Evolutionary conservation across 2,329 filamentous ascomycete genomes (phyloP), one percentile per base, ranked within the genome.

Genomic region (Onygenales sp.): DNA sequence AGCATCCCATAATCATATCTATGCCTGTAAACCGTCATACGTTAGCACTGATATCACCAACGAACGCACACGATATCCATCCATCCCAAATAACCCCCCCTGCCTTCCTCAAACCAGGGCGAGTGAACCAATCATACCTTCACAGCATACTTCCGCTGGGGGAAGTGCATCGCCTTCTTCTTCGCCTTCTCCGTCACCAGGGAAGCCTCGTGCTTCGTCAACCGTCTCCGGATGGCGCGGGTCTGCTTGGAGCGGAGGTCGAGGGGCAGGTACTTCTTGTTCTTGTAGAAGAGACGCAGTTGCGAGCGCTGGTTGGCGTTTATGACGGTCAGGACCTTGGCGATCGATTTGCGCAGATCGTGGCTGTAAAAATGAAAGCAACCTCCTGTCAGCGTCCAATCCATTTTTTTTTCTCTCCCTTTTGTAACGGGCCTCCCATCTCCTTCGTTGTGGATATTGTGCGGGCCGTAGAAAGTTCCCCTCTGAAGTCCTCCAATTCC

Each of bases 301-400:
- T 97, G 91, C 65, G 89, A 82, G 76, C 94, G 87, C 83, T 98
- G 93, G 85, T 95, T 97, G 78, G 90, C 87, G 84, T 97, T 98
- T 86, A 98, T 95, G 81, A 98, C 84, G 77, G 93, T 98, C 70
- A 98, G 86, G 78, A 96, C 89, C 73, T 92, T 91, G 72, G 93
- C 94, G 78, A 98, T 96, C 64, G 91, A 95, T 85, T 98, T 98
- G 83, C 93, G 91, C 75, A 98, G 83, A 77, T 98, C 94, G 82
- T 95, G 89, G 79, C 91, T 96, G 68, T 66, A 64, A 36, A 61
- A 59, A 60, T 17, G 17, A 17, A 17, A 17, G 0, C 2, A 56
- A 57, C 50, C 35, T 27, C 13, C 32, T 54, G 63, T 70, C 59
- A 69, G 65, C 42, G 48, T 36, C 54, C 32, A 35, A 42, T 54